Evolutionary conservation across 345 rosid genomes (phyloP).

Genomic region (Cardiospermum halicacabum): DNA sequence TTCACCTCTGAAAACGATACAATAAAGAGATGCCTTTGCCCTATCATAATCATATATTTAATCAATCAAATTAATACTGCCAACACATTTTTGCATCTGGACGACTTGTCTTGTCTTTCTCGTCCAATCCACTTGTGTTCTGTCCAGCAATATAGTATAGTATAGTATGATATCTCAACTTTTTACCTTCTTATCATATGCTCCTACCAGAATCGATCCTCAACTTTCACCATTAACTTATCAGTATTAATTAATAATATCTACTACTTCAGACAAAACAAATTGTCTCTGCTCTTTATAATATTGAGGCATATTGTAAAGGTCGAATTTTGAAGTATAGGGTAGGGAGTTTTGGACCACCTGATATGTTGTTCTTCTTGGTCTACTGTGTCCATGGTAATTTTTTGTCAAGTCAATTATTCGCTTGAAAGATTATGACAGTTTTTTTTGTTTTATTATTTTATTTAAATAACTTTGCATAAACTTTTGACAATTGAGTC

Average conservation of each 20-base stretch:
- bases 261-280: no score
- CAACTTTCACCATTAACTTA: neutral
- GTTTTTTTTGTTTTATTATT: no score
- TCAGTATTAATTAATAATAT: neutral
- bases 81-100: no score
- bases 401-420: neutral
- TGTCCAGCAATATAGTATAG: conserved; percentile 12
- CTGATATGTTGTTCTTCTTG: conserved; percentile 4
- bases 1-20: no score
- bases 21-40: no score
- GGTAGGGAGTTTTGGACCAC: conserved; percentile 1
- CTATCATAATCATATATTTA: no score
- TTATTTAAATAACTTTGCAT: neutral
- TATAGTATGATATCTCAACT: conserved; percentile 18
- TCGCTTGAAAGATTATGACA: conserved; percentile 1
- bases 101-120: neutral
- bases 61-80: no score
- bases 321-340: neutral
- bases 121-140: conserved; percentile 5
- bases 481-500: conserved; percentile 12
- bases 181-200: conserved; percentile 8
- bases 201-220: neutral
- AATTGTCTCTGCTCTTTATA: no score
- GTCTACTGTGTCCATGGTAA: neutral
- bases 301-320: neutral